These are phyloP conservation scores for Geranium brycei DNA, from an alignment of 345 rosid species.

Conservation along the genomic window DNA sequence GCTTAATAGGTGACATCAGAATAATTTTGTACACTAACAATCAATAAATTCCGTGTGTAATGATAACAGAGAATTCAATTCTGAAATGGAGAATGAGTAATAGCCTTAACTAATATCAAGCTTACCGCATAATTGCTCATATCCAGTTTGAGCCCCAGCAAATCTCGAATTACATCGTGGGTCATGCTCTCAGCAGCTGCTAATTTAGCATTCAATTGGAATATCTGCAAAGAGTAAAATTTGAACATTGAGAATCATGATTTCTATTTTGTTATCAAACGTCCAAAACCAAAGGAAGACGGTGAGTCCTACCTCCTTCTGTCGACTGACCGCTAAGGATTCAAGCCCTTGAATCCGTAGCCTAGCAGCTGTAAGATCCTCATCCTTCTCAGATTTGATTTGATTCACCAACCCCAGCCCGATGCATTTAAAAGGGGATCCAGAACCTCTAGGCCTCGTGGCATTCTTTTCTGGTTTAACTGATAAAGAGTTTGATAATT, in stretches of 20 bases:
- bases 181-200: slow-evolving; percentile 98
- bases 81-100: too few relatives aligned
- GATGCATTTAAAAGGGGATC: slow-evolving; percentile 96
- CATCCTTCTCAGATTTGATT: slow-evolving; percentile 72
- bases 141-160: slow-evolving; percentile 84
- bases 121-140: slow-evolving; percentile 72
- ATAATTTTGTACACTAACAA: too few relatives aligned
- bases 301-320: slow-evolving; percentile 57
- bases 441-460: slow-evolving; percentile 60
- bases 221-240: slow-evolving; percentile 37
- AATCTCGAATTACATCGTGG: slow-evolving; percentile 81
- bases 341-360: slow-evolving; percentile 77
- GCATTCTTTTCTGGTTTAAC: slow-evolving; percentile 50
- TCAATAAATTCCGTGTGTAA: too few relatives aligned
- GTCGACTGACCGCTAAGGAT: slow-evolving; percentile 48
- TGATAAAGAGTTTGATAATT: slow-evolving; percentile 34
- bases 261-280: neutral
- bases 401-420: slow-evolving; percentile 84
- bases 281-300: neutral
- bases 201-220: slow-evolving; percentile 68
- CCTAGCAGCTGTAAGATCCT: slow-evolving; percentile 71
- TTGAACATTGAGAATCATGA: neutral
- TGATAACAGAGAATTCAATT: neutral
- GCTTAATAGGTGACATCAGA: too few relatives aligned
- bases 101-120: neutral